Evolutionary conservation across 164 flowering plant genomes (phyloP), one percentile per base, ranked within the genome.

Genomic region (Tinospora cordifolia): DNA sequence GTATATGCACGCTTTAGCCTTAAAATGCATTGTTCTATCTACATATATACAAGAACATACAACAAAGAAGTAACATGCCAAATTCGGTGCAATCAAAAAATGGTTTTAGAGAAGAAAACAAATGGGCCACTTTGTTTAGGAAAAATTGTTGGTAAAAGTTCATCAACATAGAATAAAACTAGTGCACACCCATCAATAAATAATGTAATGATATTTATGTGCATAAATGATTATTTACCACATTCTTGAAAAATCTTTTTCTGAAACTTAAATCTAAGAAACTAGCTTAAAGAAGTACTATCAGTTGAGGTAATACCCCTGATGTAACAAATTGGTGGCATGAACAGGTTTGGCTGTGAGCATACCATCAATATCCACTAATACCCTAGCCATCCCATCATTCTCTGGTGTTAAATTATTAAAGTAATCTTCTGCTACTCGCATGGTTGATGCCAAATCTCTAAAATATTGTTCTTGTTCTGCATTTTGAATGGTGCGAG

Each of bases 311-410:
- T 0, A 41, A 41, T 84, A 86, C 89, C 79, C 36, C 41, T 51
- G 6, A 34, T 60, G 65, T 27, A 75, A 68, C 62, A 40, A 65
- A 66, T 63, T 66, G 51, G 27, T 21, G 65, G 62, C 13, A 22
- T 57, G 72, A 72, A 65, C 64, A 63, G 41, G 65, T 70, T 71
- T 64, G 63, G 79, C 44, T n/a, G 78, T 51, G 8, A 82, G 63
- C 38, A 84, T 51, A 64, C 83, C 90, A 81, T 89, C 93, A 30
- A 82, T 68, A 62, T 89, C 93, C 70, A 89, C 72, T 71, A 89
- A 63, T 12, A 89, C 81, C 25, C 77, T 83, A 80, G 86, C 89
- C 41, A 68, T 73, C 47, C 81, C 85, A 80, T 80, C 82, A 21
- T 68, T 59, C 17, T 47, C 21, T 51, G 87, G 82, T 69, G 38